Evolutionary conservation across 306 rosid species (phyloP).

Genomic region (Ceratonia siliqua): DNA sequence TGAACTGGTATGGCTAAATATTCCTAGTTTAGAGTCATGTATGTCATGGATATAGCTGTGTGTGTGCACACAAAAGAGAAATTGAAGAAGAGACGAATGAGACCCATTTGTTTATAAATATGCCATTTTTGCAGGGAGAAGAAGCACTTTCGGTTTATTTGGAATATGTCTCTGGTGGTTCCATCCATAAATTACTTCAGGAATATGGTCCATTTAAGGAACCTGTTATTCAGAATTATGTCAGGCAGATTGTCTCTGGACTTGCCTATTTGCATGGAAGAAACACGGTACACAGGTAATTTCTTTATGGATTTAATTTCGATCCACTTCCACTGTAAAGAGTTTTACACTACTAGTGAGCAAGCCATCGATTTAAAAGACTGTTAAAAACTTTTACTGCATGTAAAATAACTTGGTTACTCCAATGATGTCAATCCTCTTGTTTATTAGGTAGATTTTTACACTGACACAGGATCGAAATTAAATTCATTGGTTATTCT

Average conservation of each 20-base stretch:
- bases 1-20: constrained; percentile 69
- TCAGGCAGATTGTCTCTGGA: constrained; percentile 88
- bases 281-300: constrained; percentile 92
- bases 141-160: constrained; percentile 84
- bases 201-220: constrained; percentile 91
- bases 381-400: background rate
- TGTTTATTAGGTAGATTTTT: background rate
- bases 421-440: background rate
- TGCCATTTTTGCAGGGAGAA: constrained; percentile 64
- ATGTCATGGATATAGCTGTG: constrained; percentile 11
- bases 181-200: constrained; percentile 89
- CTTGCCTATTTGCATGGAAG: constrained; percentile 95
- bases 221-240: constrained; percentile 91
- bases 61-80: background rate
- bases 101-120: background rate
- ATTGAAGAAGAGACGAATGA: background rate
- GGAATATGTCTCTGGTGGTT: constrained; percentile 96
- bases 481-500: constrained; percentile 5
- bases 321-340: background rate
- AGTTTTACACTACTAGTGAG: background rate
- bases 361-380: background rate
- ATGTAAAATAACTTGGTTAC: background rate
- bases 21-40: constrained; percentile 1
- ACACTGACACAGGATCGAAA: background rate
- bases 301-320: background rate